A percentile compares a stretch with the other conserved stretches of the same genome.
Conservation (phyloP, 306 rosid species). For the Senna tora region DNA sequence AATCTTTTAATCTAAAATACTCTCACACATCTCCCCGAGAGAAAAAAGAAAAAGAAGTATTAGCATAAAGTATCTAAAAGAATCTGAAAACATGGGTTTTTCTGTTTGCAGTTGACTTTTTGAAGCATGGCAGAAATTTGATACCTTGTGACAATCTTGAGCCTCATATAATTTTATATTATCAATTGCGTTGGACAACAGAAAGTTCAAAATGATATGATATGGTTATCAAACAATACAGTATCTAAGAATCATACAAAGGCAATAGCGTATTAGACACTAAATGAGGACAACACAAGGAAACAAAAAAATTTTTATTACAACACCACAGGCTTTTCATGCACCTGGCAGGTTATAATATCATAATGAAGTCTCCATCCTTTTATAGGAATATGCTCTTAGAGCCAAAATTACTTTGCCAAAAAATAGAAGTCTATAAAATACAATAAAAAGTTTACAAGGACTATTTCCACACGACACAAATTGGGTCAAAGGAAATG, state of each 20-base stretch:
- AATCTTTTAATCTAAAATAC: not conserved
- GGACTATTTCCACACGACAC: not conserved
- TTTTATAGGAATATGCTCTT: not conserved
- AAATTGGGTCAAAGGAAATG: constrained; percentile 22
- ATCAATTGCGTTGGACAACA: not conserved
- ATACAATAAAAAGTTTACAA: not conserved
- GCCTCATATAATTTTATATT: not conserved
- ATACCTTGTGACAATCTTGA: not conserved
- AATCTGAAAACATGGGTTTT: not conserved
- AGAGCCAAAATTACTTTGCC: not conserved
- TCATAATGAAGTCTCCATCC: not conserved
- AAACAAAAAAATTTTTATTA: not conserved
- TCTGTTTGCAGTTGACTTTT: not conserved
- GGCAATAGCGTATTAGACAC: not conserved
- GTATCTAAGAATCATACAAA: not conserved
- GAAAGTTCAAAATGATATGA: not conserved
- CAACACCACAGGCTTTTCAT: not conserved
- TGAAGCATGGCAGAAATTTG: not conserved
- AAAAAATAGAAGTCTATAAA: not conserved
- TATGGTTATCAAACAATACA: not conserved
- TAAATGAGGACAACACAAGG: not conserved
- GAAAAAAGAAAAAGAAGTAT: not conserved
- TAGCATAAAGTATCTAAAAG: not conserved
- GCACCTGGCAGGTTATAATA: not conserved
- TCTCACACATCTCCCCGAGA: not conserved